A percentile compares a stretch with the other conserved stretches of the same genome.
Conservation (phyloP, 805 yeast genomes). For the Candida ascalaphidarum region DNA sequence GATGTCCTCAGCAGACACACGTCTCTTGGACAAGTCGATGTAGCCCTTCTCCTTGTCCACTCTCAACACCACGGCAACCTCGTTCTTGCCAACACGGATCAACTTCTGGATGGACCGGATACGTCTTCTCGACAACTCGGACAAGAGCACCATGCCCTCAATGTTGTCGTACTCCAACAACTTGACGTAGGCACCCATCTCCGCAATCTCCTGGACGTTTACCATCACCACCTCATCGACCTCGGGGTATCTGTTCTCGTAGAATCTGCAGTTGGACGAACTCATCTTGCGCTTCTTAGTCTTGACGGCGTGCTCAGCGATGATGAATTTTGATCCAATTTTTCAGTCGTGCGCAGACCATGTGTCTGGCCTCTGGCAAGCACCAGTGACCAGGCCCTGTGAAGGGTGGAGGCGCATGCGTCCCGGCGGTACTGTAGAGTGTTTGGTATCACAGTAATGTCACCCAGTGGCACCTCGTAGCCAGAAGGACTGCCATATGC, state of each 20-base stretch:
- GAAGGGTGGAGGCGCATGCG: too few relatives aligned
- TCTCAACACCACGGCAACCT: slow-evolving; percentile 94
- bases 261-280: slow-evolving; percentile 87
- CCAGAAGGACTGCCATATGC: too few relatives aligned
- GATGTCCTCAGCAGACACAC: slow-evolving; percentile 96
- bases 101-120: slow-evolving; percentile 95
- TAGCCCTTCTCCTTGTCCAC: slow-evolving; percentile 98
- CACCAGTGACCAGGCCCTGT: too few relatives aligned
- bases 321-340: too few relatives aligned
- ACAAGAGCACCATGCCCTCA: slow-evolving; percentile 95
- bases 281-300: too few relatives aligned
- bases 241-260: slow-evolving; percentile 97
- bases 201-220: slow-evolving; percentile 96
- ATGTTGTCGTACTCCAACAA: slow-evolving; percentile 94
- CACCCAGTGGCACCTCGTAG: too few relatives aligned
- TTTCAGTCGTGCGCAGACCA: too few relatives aligned
- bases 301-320: too few relatives aligned
- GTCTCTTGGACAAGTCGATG: slow-evolving; percentile 94
- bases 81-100: slow-evolving; percentile 97
- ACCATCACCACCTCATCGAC: slow-evolving; percentile 99
- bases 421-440: too few relatives aligned
- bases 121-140: slow-evolving; percentile 97
- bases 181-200: slow-evolving; percentile 98
- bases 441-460: too few relatives aligned
- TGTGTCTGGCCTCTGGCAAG: too few relatives aligned